A percentile compares a stretch with the other conserved stretches of the same genome.
Evolutionary conservation across 2,329 filamentous ascomycete species (phyloP).

Genomic region (Fusarium dimerum): DNA sequence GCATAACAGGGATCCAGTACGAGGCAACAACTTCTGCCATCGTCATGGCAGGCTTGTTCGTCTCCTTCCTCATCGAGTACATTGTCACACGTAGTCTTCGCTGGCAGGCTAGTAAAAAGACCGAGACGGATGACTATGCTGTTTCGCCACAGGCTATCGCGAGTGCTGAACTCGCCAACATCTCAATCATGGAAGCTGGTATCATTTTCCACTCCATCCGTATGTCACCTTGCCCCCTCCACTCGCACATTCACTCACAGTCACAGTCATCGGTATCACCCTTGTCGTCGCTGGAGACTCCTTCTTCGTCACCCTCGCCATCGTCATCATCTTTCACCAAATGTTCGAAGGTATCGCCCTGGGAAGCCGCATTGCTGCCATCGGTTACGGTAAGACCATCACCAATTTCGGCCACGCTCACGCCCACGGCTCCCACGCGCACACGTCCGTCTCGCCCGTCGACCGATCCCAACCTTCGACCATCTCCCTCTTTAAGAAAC

Average conservation of each 20-base stretch:
- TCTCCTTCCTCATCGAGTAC: slow-evolving; percentile 73
- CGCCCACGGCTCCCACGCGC: slow-evolving; percentile 12
- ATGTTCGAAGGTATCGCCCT: slow-evolving; percentile 77
- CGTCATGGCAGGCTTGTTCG: slow-evolving; percentile 71
- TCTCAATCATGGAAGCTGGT: slow-evolving; percentile 69
- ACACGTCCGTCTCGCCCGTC: slow-evolving; percentile 18
- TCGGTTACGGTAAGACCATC: slow-evolving; percentile 40
- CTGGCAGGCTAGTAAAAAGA: slow-evolving; percentile 31
- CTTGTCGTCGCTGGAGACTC: slow-evolving; percentile 59
- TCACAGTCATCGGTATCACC: slow-evolving; percentile 61
- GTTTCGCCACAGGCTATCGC: slow-evolving; percentile 27
- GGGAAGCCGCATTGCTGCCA: slow-evolving; percentile 66
- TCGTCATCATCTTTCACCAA: slow-evolving; percentile 76
- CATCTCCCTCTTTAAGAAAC: slow-evolving; percentile 51
- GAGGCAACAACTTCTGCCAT: slow-evolving; percentile 71
- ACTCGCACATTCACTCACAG: slow-evolving; percentile 2
- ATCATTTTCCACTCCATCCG: slow-evolving; percentile 74
- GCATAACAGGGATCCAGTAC: slow-evolving; percentile 64
- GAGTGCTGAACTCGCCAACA: slow-evolving; percentile 29
- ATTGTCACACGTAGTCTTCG: slow-evolving; percentile 59
- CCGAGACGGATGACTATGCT: slow-evolving; percentile 6
- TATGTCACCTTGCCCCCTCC: slow-evolving; percentile 40
- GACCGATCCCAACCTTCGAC: slow-evolving; percentile 18
- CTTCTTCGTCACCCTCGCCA: slow-evolving; percentile 56
- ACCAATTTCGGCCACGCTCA: slow-evolving; percentile 17